Percentiles rank a stretch among this genome's conserved stretches.
phyloP scores from a whole-genome alignment of 805 yeast genomes.

The Schwanniomyces vanrijiae region DNA sequence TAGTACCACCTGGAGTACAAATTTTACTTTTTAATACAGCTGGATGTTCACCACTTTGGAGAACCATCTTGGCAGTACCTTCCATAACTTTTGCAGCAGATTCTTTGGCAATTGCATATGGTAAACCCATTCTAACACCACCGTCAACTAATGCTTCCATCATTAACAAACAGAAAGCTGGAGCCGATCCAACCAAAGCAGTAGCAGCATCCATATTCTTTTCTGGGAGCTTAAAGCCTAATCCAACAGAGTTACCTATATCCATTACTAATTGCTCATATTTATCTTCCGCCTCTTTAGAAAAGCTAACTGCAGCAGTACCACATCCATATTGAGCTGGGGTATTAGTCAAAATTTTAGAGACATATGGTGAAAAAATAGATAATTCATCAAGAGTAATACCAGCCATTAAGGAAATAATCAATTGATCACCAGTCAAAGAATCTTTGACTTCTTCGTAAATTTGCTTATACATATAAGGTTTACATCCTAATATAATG shows the following conservation, averaged over 20 bases:
- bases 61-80: conserved; percentile 91
- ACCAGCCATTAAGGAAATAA: conserved; percentile 90
- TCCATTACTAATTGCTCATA: conserved; percentile 50
- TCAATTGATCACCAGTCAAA: conserved; percentile 51
- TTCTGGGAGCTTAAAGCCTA: conserved; percentile 72
- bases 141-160: conserved; percentile 93
- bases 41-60: conserved; percentile 81
- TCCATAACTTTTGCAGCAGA: conserved; percentile 93
- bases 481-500: conserved; percentile 84
- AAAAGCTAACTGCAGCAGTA: conserved; percentile 87
- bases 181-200: conserved; percentile 93
- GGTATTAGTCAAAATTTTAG: conserved; percentile 97
- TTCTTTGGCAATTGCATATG: conserved; percentile 74
- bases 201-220: conserved; percentile 96
- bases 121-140: conserved; percentile 92
- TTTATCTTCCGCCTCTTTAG: conserved; percentile 44
- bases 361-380: conserved; percentile 56
- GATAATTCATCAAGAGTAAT: conserved; percentile 74
- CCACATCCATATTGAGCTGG: conserved; percentile 94
- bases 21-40: conserved; percentile 83
- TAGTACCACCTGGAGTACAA: conserved; percentile 97
- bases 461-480: conserved; percentile 69
- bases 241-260: conserved; percentile 65
- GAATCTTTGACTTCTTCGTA: conserved; percentile 49
- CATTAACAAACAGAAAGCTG: conserved; percentile 88